Evolutionary conservation across 805 yeast species (phyloP), one percentile per base, ranked within the genome.

Genomic region (Starmerella apis): DNA sequence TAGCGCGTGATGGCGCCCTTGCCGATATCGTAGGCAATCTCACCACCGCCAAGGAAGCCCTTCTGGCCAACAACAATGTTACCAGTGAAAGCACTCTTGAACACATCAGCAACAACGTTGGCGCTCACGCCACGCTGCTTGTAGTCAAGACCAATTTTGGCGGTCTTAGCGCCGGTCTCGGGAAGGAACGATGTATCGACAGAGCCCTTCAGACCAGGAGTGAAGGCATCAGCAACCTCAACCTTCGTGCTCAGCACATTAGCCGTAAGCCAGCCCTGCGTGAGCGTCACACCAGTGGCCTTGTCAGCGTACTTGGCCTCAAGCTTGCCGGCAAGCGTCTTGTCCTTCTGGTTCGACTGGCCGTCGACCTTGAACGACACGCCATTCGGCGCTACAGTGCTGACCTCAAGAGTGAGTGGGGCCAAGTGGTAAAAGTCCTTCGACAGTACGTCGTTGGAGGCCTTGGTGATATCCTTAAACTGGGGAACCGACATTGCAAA

Each of bases 191-290:
- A 75, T 58, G 96, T 85, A 67, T 83, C 80, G 65, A 92, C 74
- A 72, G 88, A 95, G 61, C 92, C 82, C 76, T 87, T 90, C 64
- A 92, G 78, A 63, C 97, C 96, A 63, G 94, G 95, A 55, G 96
- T 83, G 71, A 90, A 78, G 63, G 86, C 83, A 70, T 88, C 94
- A 53, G 81, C 77, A 64, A 92, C 77, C 75, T 90, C 96, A 62
- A 92, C 77, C 78, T 86, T 90, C 74, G 97, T 85, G 76, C 79
- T 83, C 67, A 92, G 75, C 58, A 83, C 77, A 71, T 90, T 90
- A 70, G 94, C 82, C 63, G 94, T 86, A 74, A 88, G 82, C 96
- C 97, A 88, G 67, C 96, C 95, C 77, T 92, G 97, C 61, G 96
- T 87, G 66, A 92, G 74, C 58, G 96, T 80, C 65, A 92, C 75